A percentile compares a stretch with the other conserved stretches of the same genome.
phyloP scores from a whole-genome alignment of 2,329 filamentous ascomycete species.

The Tetracladium maxilliforme region DNA sequence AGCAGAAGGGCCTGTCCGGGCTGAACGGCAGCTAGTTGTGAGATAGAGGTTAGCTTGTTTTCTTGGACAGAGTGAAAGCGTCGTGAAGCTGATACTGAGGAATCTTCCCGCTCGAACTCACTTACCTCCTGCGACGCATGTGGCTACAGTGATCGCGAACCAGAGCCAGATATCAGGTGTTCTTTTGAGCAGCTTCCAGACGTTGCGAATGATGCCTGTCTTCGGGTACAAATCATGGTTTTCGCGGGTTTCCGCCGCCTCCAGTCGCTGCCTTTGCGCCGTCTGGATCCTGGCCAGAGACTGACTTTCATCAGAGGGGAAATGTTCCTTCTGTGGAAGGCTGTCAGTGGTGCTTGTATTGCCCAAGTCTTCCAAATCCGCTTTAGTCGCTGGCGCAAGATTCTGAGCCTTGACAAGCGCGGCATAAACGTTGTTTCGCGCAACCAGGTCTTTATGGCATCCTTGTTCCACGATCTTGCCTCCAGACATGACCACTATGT shows the following conservation, averaged over 20 bases:
- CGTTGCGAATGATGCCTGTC: too few relatives aligned
- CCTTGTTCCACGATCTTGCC: conserved; percentile 27
- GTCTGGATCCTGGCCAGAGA: conserved; percentile 23
- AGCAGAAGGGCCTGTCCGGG: too few relatives aligned
- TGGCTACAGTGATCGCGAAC: too few relatives aligned
- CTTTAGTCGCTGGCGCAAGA: conserved; percentile 16
- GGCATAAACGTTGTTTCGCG: conserved; percentile 20
- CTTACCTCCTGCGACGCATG: too few relatives aligned
- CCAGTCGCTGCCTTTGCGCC: conserved; percentile 20
- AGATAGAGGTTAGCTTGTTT: too few relatives aligned
- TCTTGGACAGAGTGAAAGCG: too few relatives aligned
- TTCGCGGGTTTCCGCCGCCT: conserved; percentile 14
- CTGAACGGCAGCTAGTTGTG: too few relatives aligned
- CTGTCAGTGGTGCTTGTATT: conserved; percentile 11
- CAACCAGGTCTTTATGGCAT: conserved; percentile 21
- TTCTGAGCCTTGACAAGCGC: conserved; percentile 29
- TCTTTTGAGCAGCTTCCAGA: too few relatives aligned
- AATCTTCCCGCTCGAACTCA: too few relatives aligned
- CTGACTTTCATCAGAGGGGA: conserved; percentile 2
- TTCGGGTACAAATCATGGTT: too few relatives aligned
- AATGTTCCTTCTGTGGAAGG: conserved; percentile 1
- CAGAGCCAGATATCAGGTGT: too few relatives aligned
- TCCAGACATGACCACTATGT: conserved; percentile 26
- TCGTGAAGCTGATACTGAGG: too few relatives aligned
- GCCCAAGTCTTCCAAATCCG: conserved; percentile 7